phyloP scores from a whole-genome alignment of 2,329 filamentous ascomycete species.

The Exserohilum rostratum region DNA sequence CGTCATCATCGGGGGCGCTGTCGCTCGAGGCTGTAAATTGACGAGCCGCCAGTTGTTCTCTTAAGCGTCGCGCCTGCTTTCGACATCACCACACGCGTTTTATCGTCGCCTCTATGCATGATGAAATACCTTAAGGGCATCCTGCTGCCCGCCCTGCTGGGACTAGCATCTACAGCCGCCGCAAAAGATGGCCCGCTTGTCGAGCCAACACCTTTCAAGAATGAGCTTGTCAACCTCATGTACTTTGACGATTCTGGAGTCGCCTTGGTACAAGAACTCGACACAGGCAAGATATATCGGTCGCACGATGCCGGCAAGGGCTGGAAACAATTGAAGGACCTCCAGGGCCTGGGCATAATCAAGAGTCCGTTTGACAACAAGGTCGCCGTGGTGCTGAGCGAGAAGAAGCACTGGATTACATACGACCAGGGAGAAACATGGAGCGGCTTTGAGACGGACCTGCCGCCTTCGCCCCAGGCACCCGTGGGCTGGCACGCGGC shows the following conservation, averaged over 20 bases:
- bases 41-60: slow-evolving; percentile 45
- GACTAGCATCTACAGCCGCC: slow-evolving; percentile 42
- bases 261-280: slow-evolving; percentile 73
- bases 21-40: slow-evolving; percentile 39
- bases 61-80: slow-evolving; percentile 23
- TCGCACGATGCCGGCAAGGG: slow-evolving; percentile 79
- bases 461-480: slow-evolving; percentile 59
- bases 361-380: slow-evolving; percentile 80
- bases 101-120: slow-evolving; percentile 41
- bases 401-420: slow-evolving; percentile 79
- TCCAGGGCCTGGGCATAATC: slow-evolving; percentile 67
- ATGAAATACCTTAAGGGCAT: slow-evolving; percentile 49
- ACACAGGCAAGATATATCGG: slow-evolving; percentile 71
- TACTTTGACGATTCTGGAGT: slow-evolving; percentile 93
- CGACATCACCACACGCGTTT: slow-evolving; percentile 20
- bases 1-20: slow-evolving; percentile 27
- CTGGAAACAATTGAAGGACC: slow-evolving; percentile 71
- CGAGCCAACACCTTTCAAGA: slow-evolving; percentile 67
- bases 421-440: slow-evolving; percentile 82
- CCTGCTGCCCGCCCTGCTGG: slow-evolving; percentile 60
- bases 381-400: slow-evolving; percentile 80
- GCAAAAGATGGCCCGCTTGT: slow-evolving; percentile 70
- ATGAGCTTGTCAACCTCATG: slow-evolving; percentile 71
- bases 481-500: slow-evolving; percentile 79
- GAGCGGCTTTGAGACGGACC: slow-evolving; percentile 71